Conservation (phyloP, 306 rosid species). For the Malus fusca region DNA sequence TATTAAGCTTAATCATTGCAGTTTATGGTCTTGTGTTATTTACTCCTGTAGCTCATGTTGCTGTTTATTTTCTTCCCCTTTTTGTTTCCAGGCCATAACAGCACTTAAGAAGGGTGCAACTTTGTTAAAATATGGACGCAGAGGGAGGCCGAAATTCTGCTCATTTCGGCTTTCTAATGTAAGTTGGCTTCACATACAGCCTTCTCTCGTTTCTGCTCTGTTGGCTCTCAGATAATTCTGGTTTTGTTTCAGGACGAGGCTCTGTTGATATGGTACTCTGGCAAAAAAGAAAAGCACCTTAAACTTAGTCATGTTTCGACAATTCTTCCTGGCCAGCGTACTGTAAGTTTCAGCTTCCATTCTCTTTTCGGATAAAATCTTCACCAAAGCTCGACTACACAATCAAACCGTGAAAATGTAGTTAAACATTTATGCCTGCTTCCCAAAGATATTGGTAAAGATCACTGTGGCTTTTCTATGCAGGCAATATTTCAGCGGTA, state of each 20-base stretch:
- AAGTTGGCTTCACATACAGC: conserved; percentile 26
- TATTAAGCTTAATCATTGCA: not conserved
- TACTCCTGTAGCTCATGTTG: not conserved
- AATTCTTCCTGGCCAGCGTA: conserved; percentile 94
- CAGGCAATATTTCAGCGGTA: conserved; percentile 95
- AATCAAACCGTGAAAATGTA: conserved; percentile 3
- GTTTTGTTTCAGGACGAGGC: conserved; percentile 67
- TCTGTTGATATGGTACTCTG: conserved; percentile 80
- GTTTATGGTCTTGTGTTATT: not conserved
- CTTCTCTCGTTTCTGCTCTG: conserved; percentile 11
- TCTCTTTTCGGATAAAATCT: conserved; percentile 4
- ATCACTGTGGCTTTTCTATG: conserved; percentile 22
- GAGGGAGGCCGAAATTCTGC: conserved; percentile 98
- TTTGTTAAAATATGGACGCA: conserved; percentile 83
- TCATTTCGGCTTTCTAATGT: conserved; percentile 91
- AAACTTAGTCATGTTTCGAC: conserved; percentile 67
- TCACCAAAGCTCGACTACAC: not conserved
- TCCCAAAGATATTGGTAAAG: not conserved
- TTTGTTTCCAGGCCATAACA: conserved; percentile 58
- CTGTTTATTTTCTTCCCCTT: conserved; percentile 3
- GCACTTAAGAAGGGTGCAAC: conserved; percentile 89
- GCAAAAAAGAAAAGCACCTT: conserved; percentile 76
- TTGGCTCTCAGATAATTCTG: conserved; percentile 19
- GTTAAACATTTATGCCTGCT: conserved; percentile 6
- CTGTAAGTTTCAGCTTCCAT: conserved; percentile 59